phyloP scores from a whole-genome alignment of 192 early-diverging fungal species.

The Entomortierella parvispora region DNA sequence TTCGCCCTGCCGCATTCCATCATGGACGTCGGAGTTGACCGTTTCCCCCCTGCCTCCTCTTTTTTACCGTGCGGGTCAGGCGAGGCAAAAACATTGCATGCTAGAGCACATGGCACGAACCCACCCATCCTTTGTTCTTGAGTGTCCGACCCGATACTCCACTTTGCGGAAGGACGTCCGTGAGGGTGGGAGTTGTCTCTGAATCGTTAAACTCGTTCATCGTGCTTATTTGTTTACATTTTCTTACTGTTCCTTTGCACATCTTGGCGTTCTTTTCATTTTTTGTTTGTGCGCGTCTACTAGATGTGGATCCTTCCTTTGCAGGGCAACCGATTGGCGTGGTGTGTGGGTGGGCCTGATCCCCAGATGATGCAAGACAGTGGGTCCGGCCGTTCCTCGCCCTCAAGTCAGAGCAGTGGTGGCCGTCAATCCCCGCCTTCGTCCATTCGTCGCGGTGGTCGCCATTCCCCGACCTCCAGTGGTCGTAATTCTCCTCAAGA shows the following conservation, averaged over 20 bases:
- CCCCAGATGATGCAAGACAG: constrained; percentile 23
- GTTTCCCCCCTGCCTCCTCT: too few relatives aligned
- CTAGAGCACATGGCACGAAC: too few relatives aligned
- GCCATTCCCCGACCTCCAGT: neutral
- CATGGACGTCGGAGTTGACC: too few relatives aligned
- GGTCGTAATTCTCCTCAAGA: neutral
- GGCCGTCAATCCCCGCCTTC: neutral
- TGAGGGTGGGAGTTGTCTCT: too few relatives aligned
- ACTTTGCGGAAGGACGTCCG: too few relatives aligned
- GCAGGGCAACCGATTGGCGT: constrained; percentile 46
- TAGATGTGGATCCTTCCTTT: constrained; percentile 53
- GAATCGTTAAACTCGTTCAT: too few relatives aligned
- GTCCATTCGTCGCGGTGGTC: neutral
- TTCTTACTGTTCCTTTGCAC: constrained; percentile 1
- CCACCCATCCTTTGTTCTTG: constrained; percentile 1
- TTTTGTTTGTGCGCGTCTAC: neutral
- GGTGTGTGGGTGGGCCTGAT: constrained; percentile 51
- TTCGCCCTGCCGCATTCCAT: too few relatives aligned
- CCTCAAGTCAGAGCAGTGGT: neutral
- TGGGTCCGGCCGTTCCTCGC: constrained; percentile 1
- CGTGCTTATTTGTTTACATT: neutral
- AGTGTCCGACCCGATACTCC: too few relatives aligned
- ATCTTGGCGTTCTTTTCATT: too few relatives aligned
- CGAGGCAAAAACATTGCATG: too few relatives aligned
- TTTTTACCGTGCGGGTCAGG: too few relatives aligned